Base-by-base conservation (phyloP, 495 filamentous ascomycete species). In the Penicillium arizonense region DNA sequence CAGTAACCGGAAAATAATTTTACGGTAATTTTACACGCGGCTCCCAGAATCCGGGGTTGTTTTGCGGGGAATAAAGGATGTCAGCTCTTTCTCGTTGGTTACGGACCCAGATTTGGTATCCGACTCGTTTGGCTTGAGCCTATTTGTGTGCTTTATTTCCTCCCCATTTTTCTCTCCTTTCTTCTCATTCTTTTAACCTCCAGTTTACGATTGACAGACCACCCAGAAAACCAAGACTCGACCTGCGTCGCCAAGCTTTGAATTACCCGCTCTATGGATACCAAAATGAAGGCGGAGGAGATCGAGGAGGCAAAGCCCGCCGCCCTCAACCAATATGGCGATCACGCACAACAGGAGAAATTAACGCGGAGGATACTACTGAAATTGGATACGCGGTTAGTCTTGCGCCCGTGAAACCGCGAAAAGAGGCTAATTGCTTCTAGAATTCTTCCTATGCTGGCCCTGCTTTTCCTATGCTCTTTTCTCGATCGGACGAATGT, bases 371-470 rank as follows among this genome's bases (percentile, higher is more conserved):
- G 59, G 44, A 65, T 85, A 32, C 57, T 85, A 9, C 71, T 71
- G 55, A 82, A 83, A 57, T 61, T 82, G 23, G 80, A 83, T 62
- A 73, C 74, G 26, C 77, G 78, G 80, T 84, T 55, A 51, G 52
- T 57, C 1, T 21, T 30, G 28, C 28, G 8, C 28, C 28, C 8
- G 0, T 30, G 6, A 30, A 9, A 8, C 7, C 28, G 9, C 2
- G 8, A 7, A 30, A 7, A 8, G 28, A 7, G 10, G 30, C 20
- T 28, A 8, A 16, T 14, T 23, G 30, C 24, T 21, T 28, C 9
- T 23, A 81, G 82, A 20, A 72, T 88, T 12, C 75, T 88, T 13
- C 87, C 86, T 0, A 77, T 83, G 60, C 75, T 90, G 5, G 77
- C 84, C 0, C 36, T 82, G 6, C 67, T 83, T 3, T 85, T 82